Percentiles rank a stretch among this genome's conserved stretches.
Evolutionary conservation across 225 moss, liverwort and hornwort species (phyloP).

Genomic region (Sphagnum contortum): DNA sequence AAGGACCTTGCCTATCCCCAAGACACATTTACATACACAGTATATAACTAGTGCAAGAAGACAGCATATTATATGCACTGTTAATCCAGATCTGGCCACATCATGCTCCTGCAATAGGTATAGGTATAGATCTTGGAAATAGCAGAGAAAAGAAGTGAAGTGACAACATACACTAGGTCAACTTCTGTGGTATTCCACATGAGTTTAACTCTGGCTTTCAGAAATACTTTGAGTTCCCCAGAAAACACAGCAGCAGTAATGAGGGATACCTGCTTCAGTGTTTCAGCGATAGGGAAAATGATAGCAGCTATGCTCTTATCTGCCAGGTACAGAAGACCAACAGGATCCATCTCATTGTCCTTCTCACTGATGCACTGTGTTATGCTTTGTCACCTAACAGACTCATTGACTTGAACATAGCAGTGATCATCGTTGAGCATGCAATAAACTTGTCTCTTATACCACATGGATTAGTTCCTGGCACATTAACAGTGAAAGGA

Average conservation of each 20-base stretch:
- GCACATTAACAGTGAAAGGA: neutral
- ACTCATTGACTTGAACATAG: conserved; percentile 34
- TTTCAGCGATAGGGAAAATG: conserved; percentile 83
- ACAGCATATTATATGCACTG: no score
- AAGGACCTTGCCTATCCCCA: conserved; percentile 63
- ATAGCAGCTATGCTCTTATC: conserved; percentile 81
- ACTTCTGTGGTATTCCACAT: no score
- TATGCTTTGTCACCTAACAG: conserved; percentile 31
- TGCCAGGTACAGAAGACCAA: conserved; percentile 73
- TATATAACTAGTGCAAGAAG: no score
- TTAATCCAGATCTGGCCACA: no score
- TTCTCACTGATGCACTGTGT: conserved; percentile 75
- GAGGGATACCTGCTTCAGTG: conserved; percentile 62
- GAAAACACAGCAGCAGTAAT: no score
- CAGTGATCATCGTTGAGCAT: conserved; percentile 69
- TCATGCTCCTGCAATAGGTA: no score
- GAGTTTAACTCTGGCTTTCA: no score
- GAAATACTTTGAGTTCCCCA: no score
- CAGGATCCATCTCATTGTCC: conserved; percentile 91
- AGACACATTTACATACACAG: neutral
- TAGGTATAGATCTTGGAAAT: no score
- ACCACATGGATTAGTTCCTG: conserved; percentile 96
- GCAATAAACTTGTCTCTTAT: conserved; percentile 68
- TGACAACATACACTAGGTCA: no score
- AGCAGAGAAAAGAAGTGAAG: no score